A percentile compares a stretch with the other conserved stretches of the same genome.
phyloP scores from a whole-genome alignment of 1,284 basidiomycete genomes.

The Anthracocystis panici-leucophaei region DNA sequence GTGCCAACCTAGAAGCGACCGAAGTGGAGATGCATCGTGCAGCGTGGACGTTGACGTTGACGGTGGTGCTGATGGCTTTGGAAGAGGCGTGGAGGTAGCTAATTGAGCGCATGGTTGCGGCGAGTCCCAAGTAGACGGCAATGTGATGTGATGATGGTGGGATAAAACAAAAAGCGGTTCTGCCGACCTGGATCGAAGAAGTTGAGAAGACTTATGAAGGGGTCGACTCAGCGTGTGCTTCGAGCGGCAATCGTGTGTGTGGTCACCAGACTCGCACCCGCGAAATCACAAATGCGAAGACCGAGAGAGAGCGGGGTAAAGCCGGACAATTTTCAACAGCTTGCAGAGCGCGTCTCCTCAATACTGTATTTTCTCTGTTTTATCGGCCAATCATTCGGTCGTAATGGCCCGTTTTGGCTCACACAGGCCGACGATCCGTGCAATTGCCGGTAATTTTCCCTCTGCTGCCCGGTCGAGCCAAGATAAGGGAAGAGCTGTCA shows the following conservation, averaged over 20 bases:
- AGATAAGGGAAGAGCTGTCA: conserved; percentile 3
- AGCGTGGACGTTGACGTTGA: no score
- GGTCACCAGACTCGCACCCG: not conserved
- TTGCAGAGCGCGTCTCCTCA: not conserved
- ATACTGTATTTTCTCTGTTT: no score
- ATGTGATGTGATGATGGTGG: conserved; percentile 6
- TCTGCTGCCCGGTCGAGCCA: not conserved
- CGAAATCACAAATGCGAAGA: no score
- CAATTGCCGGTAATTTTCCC: not conserved
- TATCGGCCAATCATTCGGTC: conserved; percentile 19
- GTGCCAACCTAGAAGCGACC: conserved; percentile 27
- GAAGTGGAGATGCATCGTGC: conserved; percentile 45
- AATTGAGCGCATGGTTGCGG: conserved; percentile 26
- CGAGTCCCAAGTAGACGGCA: not conserved
- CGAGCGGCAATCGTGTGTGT: not conserved
- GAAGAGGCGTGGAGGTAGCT: conserved; percentile 32
- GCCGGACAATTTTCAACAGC: not conserved
- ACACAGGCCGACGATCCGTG: conserved; percentile 6
- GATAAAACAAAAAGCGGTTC: not conserved
- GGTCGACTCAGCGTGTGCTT: not conserved
- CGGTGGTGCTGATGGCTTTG: conserved; percentile 24
- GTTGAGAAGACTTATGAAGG: not conserved
- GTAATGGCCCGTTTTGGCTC: conserved; percentile 19
- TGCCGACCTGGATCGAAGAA: not conserved
- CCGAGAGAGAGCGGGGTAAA: conserved; percentile 18